Evolutionary conservation across 306 rosid species (phyloP).

Genomic region (Pyrus pyrifolia): DNA sequence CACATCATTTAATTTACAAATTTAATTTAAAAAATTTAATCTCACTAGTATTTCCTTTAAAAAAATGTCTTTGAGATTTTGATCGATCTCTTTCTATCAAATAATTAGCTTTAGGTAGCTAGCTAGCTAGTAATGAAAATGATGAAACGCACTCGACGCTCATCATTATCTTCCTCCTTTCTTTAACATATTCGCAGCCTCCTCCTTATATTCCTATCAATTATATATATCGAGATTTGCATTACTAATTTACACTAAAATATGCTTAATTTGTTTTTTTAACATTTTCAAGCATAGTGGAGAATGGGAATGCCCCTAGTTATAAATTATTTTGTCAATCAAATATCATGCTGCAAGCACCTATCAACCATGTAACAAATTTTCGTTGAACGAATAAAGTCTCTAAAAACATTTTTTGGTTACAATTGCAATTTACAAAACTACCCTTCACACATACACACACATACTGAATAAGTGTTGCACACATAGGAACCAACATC

Average conservation of each 20-base stretch:
- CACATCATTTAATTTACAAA: too few relatives aligned
- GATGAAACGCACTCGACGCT: conserved; percentile 12
- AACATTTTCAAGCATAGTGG: neutral
- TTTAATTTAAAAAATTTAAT: too few relatives aligned
- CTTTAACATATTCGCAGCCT: neutral
- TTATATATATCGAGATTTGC: neutral
- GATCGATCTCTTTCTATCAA: neutral
- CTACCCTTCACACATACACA: too few relatives aligned
- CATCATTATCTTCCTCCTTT: conserved; percentile 18
- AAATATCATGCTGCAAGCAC: too few relatives aligned
- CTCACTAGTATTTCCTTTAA: too few relatives aligned
- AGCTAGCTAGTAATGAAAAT: neutral
- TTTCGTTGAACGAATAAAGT: too few relatives aligned
- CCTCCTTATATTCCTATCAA: neutral
- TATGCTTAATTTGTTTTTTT: neutral
- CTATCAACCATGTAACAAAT: too few relatives aligned
- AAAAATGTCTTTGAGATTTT: neutral
- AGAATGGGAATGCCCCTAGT: neutral
- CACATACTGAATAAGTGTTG: too few relatives aligned
- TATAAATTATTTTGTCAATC: too few relatives aligned
- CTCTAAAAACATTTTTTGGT: too few relatives aligned
- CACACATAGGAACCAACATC: too few relatives aligned
- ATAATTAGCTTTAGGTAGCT: neutral
- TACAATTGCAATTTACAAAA: too few relatives aligned
- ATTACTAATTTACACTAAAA: neutral